A percentile compares a stretch with the other conserved stretches of the same genome.
Evolutionary conservation across 2,329 filamentous ascomycete genomes (phyloP).

Genomic region (Monilinia vaccinii-corymbosi): DNA sequence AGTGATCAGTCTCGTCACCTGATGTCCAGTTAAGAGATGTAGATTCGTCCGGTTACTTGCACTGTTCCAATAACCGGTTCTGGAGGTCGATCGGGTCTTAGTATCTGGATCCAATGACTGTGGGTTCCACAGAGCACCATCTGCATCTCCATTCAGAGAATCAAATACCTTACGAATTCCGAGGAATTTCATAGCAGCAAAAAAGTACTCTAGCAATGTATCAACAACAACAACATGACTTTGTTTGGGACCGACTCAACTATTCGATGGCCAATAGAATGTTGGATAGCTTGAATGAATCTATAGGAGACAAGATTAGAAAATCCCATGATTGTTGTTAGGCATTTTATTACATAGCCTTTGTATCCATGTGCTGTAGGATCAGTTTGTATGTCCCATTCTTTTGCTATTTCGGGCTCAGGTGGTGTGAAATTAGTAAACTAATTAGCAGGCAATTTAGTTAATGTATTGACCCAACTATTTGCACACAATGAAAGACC

Average conservation of each 20-base stretch:
- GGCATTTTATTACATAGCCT: background rate
- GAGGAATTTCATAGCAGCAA: conserved; percentile 4
- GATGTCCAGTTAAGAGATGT: conserved; percentile 2
- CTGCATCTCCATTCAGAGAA: conserved; percentile 1
- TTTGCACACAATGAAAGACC: background rate
- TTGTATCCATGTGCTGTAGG: conserved; percentile 4
- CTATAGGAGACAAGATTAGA: background rate
- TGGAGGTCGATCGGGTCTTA: conserved; percentile 5
- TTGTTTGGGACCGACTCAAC: background rate
- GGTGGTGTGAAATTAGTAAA: conserved; percentile 3
- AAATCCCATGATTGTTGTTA: background rate
- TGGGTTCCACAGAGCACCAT: conserved; percentile 7
- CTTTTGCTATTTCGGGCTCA: background rate
- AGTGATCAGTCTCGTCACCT: conserved; percentile 5
- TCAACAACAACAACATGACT: background rate
- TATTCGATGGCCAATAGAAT: conserved; percentile 4
- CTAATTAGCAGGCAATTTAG: background rate
- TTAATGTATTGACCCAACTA: background rate
- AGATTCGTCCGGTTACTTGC: conserved; percentile 5
- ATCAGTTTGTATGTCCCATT: conserved; percentile 5
- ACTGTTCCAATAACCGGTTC: conserved; percentile 5
- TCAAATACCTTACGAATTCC: conserved; percentile 2
- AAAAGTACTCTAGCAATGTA: background rate
- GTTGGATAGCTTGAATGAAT: conserved; percentile 6
- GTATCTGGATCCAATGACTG: conserved; percentile 2